Evolutionary conservation across 1,139 yeast species (phyloP).

Genomic region (Lizanozyma gosingica): DNA sequence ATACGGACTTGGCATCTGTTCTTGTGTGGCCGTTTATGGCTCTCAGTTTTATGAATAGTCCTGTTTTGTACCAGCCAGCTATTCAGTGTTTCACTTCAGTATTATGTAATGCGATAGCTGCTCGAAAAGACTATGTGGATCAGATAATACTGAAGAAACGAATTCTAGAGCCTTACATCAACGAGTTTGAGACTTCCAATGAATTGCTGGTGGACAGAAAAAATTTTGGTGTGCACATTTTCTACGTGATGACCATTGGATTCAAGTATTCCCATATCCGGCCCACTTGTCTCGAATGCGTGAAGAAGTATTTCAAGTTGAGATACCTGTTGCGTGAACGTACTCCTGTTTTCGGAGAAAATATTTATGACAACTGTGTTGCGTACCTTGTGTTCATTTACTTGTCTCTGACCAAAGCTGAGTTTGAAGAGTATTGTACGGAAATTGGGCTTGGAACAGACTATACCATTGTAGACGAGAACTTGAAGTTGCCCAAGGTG

Average conservation of each 20-base stretch:
- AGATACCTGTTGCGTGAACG: constrained; percentile 20
- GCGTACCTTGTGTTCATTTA: constrained; percentile 50
- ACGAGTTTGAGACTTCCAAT: constrained; percentile 37
- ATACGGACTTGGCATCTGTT: constrained; percentile 45
- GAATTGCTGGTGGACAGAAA: constrained; percentile 31
- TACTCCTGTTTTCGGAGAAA: constrained; percentile 5
- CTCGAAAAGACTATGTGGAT: constrained; percentile 16
- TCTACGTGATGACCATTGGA: constrained; percentile 51
- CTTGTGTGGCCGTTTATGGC: constrained; percentile 60
- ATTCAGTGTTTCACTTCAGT: constrained; percentile 29
- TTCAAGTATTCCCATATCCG: constrained; percentile 54
- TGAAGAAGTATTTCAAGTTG: constrained; percentile 41
- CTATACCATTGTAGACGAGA: constrained; percentile 14
- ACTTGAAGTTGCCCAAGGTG: constrained; percentile 8
- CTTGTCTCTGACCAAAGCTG: constrained; percentile 40
- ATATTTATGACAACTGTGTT: constrained; percentile 13
- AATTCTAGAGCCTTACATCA: constrained; percentile 33
- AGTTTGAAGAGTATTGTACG: constrained; percentile 35
- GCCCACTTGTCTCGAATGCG: constrained; percentile 43
- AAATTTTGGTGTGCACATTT: constrained; percentile 49
- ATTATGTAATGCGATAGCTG: constrained; percentile 16
- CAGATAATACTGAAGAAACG: constrained; percentile 30
- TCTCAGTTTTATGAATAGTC: constrained; percentile 27
- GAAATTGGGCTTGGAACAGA: constrained; percentile 36
- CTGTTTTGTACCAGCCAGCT: constrained; percentile 49